Percentiles rank a stretch among this genome's conserved stretches.
Evolutionary conservation across 192 early-diverging fungal species (phyloP).

Genomic region (Gonapodya prolifera): DNA sequence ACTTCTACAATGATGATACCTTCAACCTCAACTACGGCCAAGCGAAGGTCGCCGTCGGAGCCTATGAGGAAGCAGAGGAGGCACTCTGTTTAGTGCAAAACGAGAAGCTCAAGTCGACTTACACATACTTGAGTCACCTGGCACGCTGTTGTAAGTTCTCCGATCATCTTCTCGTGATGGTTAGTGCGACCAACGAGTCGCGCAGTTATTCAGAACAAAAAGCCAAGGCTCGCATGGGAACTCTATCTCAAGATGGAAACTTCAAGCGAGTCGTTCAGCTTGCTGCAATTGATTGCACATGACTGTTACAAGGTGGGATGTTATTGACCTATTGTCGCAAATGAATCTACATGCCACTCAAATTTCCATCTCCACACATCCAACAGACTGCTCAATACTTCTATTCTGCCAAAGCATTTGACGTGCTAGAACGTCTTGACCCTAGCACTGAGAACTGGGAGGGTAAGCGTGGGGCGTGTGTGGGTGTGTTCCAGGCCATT

Average conservation of each 20-base stretch:
- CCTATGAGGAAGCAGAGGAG: constrained; percentile 47
- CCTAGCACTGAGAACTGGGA: constrained; percentile 49
- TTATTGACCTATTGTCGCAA: not conserved
- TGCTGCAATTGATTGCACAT: constrained; percentile 47
- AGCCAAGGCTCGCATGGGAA: constrained; percentile 45
- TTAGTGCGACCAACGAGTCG: constrained; percentile 5
- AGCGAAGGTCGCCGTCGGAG: constrained; percentile 41
- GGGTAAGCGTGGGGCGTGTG: constrained; percentile 48
- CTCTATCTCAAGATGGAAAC: constrained; percentile 55
- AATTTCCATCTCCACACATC: not conserved
- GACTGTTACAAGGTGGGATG: constrained; percentile 42
- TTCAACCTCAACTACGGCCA: constrained; percentile 53
- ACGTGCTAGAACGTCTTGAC: constrained; percentile 46
- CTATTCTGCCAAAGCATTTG: constrained; percentile 46
- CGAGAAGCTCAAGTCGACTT: constrained; percentile 42
- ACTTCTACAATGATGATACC: constrained; percentile 55
- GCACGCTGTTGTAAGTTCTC: constrained; percentile 39
- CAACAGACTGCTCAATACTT: constrained; percentile 29
- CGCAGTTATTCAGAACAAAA: constrained; percentile 50
- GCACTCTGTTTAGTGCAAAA: constrained; percentile 40
- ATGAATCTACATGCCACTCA: not conserved
- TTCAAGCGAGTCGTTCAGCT: constrained; percentile 46
- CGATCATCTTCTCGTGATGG: not conserved
- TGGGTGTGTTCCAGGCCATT: constrained; percentile 41
- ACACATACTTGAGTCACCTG: constrained; percentile 42